Percentiles rank a stretch among this genome's conserved stretches.
These are phyloP conservation scores for Marchantia polymorpha DNA, from an alignment of 225 moss, liverwort and hornwort genomes.

Conservation along the genomic window DNA sequence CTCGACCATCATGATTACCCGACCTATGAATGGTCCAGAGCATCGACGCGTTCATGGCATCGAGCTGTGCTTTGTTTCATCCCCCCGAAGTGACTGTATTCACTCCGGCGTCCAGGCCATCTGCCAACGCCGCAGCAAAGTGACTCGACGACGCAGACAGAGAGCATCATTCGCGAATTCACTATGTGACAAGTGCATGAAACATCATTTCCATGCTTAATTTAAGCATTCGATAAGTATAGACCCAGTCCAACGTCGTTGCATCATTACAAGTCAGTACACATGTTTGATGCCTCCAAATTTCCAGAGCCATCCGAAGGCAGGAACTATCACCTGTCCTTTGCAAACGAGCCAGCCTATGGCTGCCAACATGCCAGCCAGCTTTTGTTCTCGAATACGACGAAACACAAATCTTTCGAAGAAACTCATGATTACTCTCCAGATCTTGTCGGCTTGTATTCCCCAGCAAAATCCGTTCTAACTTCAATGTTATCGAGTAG, in stretches of 20 bases:
- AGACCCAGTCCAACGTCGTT: not conserved
- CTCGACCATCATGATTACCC: no score
- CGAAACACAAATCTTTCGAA: not conserved
- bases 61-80: no score
- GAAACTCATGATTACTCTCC: not conserved
- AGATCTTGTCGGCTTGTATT: not conserved
- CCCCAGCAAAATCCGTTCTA: no score
- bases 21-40: no score
- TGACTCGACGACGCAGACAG: not conserved
- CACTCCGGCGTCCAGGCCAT: no score
- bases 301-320: not conserved
- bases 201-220: not conserved
- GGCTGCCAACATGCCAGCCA: not conserved
- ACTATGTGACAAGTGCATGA: not conserved
- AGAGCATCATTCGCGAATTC: not conserved
- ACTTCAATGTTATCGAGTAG: no score
- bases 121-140: not conserved
- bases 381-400: not conserved
- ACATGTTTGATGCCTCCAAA: not conserved
- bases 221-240: not conserved
- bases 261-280: constrained; percentile 1
- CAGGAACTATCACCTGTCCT: not conserved
- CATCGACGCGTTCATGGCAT: no score
- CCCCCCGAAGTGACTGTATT: no score
- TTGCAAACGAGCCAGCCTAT: not conserved